Conservation (phyloP, 176 grass and related monocot species). For the Puya raimondii region DNA sequence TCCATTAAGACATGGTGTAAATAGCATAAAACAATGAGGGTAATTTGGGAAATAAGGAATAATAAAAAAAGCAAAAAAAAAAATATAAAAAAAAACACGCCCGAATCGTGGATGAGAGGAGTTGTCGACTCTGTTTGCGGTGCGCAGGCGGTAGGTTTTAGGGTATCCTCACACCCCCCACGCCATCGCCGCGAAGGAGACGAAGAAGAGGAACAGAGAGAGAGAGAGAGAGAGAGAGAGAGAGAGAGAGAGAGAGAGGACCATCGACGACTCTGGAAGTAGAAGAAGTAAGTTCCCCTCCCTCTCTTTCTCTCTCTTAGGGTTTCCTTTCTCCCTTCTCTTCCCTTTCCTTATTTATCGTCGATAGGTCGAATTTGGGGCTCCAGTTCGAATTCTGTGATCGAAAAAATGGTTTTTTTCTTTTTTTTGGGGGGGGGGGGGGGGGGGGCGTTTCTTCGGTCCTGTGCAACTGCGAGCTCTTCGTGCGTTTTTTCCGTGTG, state of each 20-base stretch:
- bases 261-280: conserved; percentile 12
- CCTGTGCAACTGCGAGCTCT: background rate
- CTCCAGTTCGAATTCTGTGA: background rate
- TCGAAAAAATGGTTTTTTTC: background rate
- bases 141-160: conserved; percentile 38
- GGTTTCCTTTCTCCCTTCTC: background rate
- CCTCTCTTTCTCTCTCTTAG: conserved; percentile 5
- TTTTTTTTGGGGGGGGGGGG: no score
- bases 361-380: background rate
- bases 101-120: background rate
- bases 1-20: no score
- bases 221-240: conserved; percentile 15
- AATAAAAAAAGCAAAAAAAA: background rate
- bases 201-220: conserved; percentile 12
- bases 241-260: conserved; percentile 12
- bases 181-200: conserved; percentile 1
- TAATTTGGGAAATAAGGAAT: background rate
- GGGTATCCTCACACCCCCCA: conserved; percentile 20
- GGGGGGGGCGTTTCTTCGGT: background rate
- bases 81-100: background rate
- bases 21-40: no score
- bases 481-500: background rate
- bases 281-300: conserved; percentile 2
- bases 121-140: background rate
- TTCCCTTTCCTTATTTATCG: background rate